Percentiles rank a stretch among this genome's conserved stretches.
Evolutionary conservation across 2,329 filamentous ascomycete genomes (phyloP).

Genomic region (Calonectria hawksworthii): DNA sequence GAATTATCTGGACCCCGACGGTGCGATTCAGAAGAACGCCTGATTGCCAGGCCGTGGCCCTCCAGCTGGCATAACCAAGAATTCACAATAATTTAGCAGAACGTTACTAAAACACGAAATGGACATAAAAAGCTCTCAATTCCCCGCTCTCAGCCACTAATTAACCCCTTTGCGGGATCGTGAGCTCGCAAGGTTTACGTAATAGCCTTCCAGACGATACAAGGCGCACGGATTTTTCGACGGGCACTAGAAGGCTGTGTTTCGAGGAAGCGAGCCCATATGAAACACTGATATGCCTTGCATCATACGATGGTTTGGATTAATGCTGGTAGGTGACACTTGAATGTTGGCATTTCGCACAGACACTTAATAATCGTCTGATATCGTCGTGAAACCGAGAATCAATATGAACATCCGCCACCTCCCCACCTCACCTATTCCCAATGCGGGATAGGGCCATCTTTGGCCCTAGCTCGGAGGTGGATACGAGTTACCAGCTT

Average conservation of each 20-base stretch:
- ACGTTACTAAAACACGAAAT: not conserved
- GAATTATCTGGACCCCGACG: not conserved
- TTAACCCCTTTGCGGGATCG: not conserved
- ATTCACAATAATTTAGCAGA: not conserved
- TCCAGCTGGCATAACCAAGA: not conserved
- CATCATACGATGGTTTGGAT: not conserved
- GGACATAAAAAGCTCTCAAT: not conserved
- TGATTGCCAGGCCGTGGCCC: no score
- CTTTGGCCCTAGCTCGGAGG: not conserved
- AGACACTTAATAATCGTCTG: not conserved
- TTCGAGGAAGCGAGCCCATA: not conserved
- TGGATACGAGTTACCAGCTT: not conserved
- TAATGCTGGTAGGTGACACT: not conserved
- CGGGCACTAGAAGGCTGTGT: not conserved
- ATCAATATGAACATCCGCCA: not conserved
- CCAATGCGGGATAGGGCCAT: not conserved
- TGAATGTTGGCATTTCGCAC: not conserved
- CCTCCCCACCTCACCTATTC: not conserved
- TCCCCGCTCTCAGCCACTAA: not conserved
- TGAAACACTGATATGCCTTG: not conserved
- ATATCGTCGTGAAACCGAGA: not conserved
- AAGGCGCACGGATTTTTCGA: not conserved
- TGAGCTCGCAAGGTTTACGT: not conserved
- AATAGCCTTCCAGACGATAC: not conserved
- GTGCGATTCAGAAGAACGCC: no score